Percentiles rank a stretch among this genome's conserved stretches.
phyloP scores from a whole-genome alignment of 2,329 filamentous ascomycete species.

The Ciborinia camelliae region DNA sequence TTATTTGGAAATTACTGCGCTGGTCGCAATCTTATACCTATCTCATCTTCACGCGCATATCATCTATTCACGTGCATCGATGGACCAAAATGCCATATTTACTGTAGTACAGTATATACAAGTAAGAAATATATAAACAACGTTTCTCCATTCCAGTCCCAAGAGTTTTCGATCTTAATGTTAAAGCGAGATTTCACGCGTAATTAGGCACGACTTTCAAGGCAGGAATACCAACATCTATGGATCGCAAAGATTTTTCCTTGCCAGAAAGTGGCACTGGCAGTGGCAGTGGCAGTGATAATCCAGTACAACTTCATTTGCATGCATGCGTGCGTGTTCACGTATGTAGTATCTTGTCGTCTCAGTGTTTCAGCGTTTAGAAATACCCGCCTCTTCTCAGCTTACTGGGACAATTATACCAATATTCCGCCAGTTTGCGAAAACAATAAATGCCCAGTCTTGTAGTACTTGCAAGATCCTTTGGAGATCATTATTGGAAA shows the following conservation, averaged over 20 bases:
- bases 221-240: background rate
- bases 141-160: background rate
- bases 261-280: background rate
- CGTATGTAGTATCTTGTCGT: constrained; percentile 10
- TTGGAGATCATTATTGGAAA: background rate
- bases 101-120: background rate
- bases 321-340: background rate
- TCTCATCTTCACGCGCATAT: background rate
- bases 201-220: background rate
- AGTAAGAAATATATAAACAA: background rate
- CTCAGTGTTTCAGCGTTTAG: background rate
- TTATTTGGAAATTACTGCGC: background rate
- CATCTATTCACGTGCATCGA: too few relatives aligned
- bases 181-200: background rate
- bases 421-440: background rate
- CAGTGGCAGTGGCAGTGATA: background rate
- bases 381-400: background rate
- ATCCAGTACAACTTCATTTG: background rate
- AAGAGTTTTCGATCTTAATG: constrained; percentile 1
- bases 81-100: background rate
- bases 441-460: background rate
- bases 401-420: background rate
- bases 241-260: background rate
- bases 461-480: background rate
- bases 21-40: background rate